Evolutionary conservation across 768 basidiomycete genomes (phyloP).

Genomic region (Suillus lakei): DNA sequence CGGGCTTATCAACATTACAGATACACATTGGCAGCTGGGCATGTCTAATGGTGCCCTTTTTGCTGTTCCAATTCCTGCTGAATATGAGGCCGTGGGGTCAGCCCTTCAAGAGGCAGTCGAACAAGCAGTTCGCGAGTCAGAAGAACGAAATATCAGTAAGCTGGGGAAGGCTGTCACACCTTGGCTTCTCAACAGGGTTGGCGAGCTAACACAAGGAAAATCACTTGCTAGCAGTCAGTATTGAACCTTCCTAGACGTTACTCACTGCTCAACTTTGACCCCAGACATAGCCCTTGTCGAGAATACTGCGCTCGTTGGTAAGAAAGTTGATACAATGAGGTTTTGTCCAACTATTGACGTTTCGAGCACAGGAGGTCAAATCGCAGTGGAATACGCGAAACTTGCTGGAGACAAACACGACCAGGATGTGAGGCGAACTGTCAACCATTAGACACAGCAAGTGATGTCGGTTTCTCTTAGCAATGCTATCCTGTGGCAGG

Average conservation of each 20-base stretch:
- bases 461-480: constrained; percentile 4
- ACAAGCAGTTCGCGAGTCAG: constrained; percentile 83
- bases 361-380: constrained; percentile 63
- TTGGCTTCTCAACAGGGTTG: constrained; percentile 86
- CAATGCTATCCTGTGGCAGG: constrained; percentile 9
- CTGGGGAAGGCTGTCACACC: constrained; percentile 93
- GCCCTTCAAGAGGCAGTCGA: constrained; percentile 79
- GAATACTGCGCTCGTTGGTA: constrained; percentile 87
- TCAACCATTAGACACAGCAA: constrained; percentile 5
- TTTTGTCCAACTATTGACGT: background rate
- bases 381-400: constrained; percentile 76
- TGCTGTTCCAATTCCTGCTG: constrained; percentile 87
- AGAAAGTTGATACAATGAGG: constrained; percentile 21
- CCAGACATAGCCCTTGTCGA: constrained; percentile 87
- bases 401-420: constrained; percentile 37
- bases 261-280: constrained; percentile 5
- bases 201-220: constrained; percentile 76
- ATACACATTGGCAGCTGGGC: constrained; percentile 69
- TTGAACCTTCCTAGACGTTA: background rate
- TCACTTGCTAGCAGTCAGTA: constrained; percentile 74
- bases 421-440: constrained; percentile 20
- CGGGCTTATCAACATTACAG: constrained; percentile 42
- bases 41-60: constrained; percentile 81
- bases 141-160: constrained; percentile 76
- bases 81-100: constrained; percentile 69